phyloP scores from a whole-genome alignment of 2,329 filamentous ascomycete species.

The Scedosporium minutisporum region DNA sequence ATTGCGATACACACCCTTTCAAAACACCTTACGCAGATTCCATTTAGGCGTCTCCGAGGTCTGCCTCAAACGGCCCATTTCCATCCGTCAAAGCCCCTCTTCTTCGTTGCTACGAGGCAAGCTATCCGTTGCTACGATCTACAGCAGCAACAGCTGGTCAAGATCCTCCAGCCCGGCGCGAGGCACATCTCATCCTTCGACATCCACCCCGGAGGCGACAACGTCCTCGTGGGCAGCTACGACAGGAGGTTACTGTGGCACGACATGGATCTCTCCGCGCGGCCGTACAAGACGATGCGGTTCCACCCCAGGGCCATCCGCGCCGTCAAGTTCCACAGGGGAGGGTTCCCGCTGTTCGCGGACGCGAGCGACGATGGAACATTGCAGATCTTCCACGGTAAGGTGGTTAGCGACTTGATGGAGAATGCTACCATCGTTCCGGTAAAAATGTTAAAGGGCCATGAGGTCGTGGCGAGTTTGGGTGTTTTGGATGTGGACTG shows the following conservation, averaged over 20 bases:
- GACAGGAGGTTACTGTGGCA: conserved; percentile 93
- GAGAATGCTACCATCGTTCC: conserved; percentile 95
- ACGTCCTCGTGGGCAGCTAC: conserved; percentile 89
- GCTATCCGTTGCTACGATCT: conserved; percentile 91
- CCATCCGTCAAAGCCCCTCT: conserved; percentile 83
- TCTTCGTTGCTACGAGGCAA: conserved; percentile 93
- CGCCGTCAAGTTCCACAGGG: conserved; percentile 76
- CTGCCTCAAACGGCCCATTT: conserved; percentile 83
- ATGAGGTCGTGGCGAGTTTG: conserved; percentile 75
- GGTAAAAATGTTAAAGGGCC: conserved; percentile 84
- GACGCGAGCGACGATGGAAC: conserved; percentile 93
- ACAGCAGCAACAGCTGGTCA: conserved; percentile 80
- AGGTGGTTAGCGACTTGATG: conserved; percentile 88
- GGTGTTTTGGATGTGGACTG: conserved; percentile 92
- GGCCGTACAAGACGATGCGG: conserved; percentile 91
- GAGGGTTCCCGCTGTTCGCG: conserved; percentile 73
- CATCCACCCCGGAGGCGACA: conserved; percentile 86
- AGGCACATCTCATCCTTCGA: conserved; percentile 91
- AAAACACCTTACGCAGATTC: conserved; percentile 89
- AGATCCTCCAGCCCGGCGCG: conserved; percentile 86
- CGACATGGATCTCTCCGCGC: conserved; percentile 81
- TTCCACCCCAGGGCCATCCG: conserved; percentile 92
- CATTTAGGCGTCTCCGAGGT: conserved; percentile 70
- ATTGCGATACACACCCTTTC: conserved; percentile 92
- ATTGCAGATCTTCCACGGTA: conserved; percentile 92